Evolutionary conservation across 78 protist genomes (phyloP).

Genomic region (Guillardia theta): DNA sequence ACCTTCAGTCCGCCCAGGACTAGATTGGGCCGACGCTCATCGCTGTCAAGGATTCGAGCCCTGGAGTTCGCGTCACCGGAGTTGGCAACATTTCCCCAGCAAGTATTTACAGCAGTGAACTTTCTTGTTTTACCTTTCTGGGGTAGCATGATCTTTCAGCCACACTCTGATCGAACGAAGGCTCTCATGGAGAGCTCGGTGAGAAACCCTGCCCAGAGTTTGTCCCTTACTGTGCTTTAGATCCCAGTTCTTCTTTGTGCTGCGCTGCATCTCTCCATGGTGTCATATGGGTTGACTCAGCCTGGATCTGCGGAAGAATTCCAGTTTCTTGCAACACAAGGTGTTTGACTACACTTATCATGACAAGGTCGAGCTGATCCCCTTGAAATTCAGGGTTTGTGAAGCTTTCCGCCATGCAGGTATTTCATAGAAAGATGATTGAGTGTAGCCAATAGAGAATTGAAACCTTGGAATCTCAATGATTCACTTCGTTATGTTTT

Average conservation of each 20-base stretch:
- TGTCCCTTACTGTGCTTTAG: background rate
- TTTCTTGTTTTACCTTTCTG: background rate
- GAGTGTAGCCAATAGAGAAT: no score
- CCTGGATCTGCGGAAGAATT: background rate
- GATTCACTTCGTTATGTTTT: no score
- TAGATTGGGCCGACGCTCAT: no score
- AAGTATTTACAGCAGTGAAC: background rate
- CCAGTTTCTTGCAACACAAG: background rate
- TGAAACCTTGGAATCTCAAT: no score
- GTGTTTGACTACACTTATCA: no score
- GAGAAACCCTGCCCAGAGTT: background rate
- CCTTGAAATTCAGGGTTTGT: background rate
- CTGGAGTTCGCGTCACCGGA: background rate
- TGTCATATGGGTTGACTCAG: background rate
- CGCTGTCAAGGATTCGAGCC: no score
- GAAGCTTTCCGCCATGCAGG: background rate
- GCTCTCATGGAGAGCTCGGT: background rate
- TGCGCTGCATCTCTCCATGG: background rate
- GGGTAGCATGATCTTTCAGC: background rate
- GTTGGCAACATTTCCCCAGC: background rate
- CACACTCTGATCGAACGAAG: background rate
- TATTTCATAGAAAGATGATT: no score
- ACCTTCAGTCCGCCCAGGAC: no score
- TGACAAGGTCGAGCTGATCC: no score
- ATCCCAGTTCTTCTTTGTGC: background rate